These are phyloP conservation scores for Cochlearia excelsa DNA, from an alignment of 345 rosid species.

Conservation along the genomic window DNA sequence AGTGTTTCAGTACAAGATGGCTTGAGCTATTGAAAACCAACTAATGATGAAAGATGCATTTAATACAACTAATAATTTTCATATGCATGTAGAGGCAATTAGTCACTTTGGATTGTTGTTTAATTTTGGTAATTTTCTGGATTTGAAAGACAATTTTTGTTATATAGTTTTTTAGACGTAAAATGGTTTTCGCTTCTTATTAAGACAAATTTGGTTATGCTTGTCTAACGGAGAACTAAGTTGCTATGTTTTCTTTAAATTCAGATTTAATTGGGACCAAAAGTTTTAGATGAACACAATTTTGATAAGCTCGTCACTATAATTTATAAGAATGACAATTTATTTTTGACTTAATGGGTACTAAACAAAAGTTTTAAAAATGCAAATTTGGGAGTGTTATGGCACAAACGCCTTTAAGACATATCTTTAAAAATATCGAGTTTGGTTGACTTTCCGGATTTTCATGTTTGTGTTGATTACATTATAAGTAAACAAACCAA, in stretches of 20 bases:
- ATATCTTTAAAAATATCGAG: not conserved
- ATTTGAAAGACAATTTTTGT: conserved; percentile 4
- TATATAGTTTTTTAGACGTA: not conserved
- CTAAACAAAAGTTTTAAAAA: not conserved
- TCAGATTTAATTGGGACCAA: not conserved
- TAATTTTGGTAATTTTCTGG: not conserved
- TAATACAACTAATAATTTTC: not conserved
- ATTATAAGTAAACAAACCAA: not conserved
- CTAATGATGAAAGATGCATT: conserved; percentile 6
- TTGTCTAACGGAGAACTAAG: not conserved
- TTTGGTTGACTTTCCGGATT: not conserved
- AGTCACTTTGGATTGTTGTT: not conserved
- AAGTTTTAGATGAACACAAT: not conserved
- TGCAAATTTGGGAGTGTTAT: not conserved
- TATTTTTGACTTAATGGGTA: not conserved
- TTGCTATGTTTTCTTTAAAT: not conserved
- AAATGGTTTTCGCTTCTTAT: not conserved
- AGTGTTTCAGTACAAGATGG: not conserved
- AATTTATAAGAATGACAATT: not conserved
- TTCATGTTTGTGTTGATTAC: not conserved
- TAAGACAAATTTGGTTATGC: not conserved
- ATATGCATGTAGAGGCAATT: not conserved
- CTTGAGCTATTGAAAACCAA: not conserved
- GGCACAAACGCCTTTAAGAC: conserved; percentile 1
- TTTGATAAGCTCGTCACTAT: not conserved